Evolutionary conservation across 2,329 filamentous ascomycete species (phyloP).

Genomic region (Sporothrix sp.): DNA sequence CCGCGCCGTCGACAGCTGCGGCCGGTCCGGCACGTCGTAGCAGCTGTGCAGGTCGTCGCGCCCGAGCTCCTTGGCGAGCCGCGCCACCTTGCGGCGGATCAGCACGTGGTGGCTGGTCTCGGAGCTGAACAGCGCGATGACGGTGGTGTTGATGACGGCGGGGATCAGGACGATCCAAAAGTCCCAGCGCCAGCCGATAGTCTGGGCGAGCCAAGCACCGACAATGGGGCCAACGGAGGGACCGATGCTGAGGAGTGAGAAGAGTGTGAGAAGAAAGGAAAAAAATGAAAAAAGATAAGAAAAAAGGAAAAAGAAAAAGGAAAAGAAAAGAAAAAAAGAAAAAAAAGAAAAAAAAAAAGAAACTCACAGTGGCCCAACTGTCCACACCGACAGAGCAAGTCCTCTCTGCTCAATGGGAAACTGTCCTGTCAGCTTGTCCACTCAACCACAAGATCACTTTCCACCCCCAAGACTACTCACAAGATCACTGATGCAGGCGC

Average conservation of each 20-base stretch:
- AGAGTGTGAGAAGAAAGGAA: neutral
- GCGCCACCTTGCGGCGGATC: conserved; percentile 38
- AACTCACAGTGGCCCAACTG: conserved; percentile 22
- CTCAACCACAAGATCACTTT: too few relatives aligned
- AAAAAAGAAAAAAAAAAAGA: too few relatives aligned
- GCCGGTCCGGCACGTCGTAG: conserved; percentile 25
- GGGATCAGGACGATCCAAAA: conserved; percentile 44
- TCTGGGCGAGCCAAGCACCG: conserved; percentile 40
- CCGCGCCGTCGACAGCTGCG: conserved; percentile 17
- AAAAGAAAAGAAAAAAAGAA: neutral
- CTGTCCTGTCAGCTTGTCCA: conserved; percentile 1
- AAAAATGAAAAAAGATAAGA: neutral
- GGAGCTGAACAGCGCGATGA: conserved; percentile 32
- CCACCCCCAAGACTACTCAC: too few relatives aligned
- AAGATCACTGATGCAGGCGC: conserved; percentile 14
- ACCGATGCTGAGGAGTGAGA: conserved; percentile 18
- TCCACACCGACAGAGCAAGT: conserved; percentile 43
- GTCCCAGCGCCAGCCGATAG: conserved; percentile 30
- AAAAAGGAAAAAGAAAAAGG: neutral
- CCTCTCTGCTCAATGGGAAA: conserved; percentile 42
- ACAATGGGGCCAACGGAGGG: conserved; percentile 39
- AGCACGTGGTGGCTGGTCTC: conserved; percentile 43
- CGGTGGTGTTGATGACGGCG: conserved; percentile 25
- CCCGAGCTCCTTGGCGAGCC: conserved; percentile 36
- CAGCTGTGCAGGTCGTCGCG: conserved; percentile 37